Percentiles rank a stretch among this genome's conserved stretches.
Evolutionary conservation across 768 basidiomycete genomes (phyloP).

Genomic region (Mycena venus): DNA sequence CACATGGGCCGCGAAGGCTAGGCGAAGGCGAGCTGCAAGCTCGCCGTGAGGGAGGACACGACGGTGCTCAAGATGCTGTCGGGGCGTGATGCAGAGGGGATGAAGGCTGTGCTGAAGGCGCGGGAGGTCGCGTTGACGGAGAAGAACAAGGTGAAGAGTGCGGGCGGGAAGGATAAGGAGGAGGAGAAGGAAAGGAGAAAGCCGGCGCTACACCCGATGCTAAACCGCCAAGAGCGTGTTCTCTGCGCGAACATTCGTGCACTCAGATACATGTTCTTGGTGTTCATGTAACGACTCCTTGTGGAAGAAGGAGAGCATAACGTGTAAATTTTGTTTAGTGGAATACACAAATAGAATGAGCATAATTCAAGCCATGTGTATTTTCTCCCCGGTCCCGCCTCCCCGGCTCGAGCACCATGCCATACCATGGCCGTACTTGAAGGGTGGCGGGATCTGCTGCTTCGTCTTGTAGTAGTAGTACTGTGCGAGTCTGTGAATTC

Average conservation of each 20-base stretch:
- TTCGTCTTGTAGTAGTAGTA: conserved; percentile 99
- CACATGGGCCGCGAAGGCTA: conserved; percentile 87
- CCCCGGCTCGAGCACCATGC: conserved; percentile 4
- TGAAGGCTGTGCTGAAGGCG: conserved; percentile 73
- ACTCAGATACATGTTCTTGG: no score
- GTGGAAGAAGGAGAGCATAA: conserved; percentile 23
- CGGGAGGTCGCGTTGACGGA: conserved; percentile 55
- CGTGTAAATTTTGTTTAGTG: conserved; percentile 31
- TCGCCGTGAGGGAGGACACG: conserved; percentile 72
- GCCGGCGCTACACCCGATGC: background rate
- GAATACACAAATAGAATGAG: conserved; percentile 34
- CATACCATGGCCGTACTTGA: conserved; percentile 95
- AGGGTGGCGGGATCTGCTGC: conserved; percentile 97
- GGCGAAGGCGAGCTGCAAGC: conserved; percentile 76
- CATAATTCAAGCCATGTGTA: conserved; percentile 30
- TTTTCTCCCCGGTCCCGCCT: conserved; percentile 6
- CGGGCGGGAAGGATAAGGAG: conserved; percentile 35
- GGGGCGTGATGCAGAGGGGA: conserved; percentile 76
- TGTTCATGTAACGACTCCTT: background rate
- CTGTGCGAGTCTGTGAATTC: conserved; percentile 96
- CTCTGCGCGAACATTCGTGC: conserved; percentile 58
- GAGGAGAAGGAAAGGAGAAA: conserved; percentile 40
- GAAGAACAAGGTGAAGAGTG: conserved; percentile 31
- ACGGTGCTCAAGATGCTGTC: conserved; percentile 70
- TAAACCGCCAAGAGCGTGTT: conserved; percentile 58